Conservation (phyloP, 345 rosid species). For the Clausena lansium region DNA sequence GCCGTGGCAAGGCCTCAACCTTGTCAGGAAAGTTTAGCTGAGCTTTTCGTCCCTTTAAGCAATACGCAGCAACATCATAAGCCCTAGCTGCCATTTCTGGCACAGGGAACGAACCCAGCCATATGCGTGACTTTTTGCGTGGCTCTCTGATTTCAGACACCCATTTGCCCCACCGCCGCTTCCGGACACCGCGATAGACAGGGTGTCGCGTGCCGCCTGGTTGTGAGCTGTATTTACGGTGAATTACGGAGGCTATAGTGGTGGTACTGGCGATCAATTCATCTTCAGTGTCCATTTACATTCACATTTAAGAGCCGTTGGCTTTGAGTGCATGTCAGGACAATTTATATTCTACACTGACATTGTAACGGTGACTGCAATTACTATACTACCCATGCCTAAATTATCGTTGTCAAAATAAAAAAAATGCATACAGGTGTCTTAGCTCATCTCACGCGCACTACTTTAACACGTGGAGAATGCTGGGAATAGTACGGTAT, state of each 20-base stretch:
- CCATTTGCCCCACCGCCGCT: conserved; percentile 92
- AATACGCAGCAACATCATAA: conserved; percentile 74
- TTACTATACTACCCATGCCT: conserved; percentile 23
- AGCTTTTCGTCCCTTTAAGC: conserved; percentile 73
- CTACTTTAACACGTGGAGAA: not conserved
- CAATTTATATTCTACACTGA: conserved; percentile 24
- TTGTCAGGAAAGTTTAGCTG: conserved; percentile 81
- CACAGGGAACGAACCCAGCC: conserved; percentile 78
- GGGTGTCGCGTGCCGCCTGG: conserved; percentile 53
- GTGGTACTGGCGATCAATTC: conserved; percentile 26
- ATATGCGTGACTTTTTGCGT: conserved; percentile 74
- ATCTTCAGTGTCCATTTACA: conserved; percentile 46
- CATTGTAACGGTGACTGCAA: conserved; percentile 2
- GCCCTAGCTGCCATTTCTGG: conserved; percentile 96
- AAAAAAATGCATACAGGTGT: not conserved
- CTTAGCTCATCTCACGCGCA: conserved; percentile 5
- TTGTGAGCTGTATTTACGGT: conserved; percentile 5
- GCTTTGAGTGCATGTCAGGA: conserved; percentile 7
- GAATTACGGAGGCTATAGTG: not conserved
- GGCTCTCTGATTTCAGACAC: conserved; percentile 93
- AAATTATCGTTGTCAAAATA: not conserved
- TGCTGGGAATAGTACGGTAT: not conserved
- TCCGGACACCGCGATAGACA: conserved; percentile 66
- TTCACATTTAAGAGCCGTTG: conserved; percentile 14
- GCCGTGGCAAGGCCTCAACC: conserved; percentile 56